Conservation (phyloP, 2,329 filamentous ascomycete genomes). For the Scortechinia acanthostroma region DNA sequence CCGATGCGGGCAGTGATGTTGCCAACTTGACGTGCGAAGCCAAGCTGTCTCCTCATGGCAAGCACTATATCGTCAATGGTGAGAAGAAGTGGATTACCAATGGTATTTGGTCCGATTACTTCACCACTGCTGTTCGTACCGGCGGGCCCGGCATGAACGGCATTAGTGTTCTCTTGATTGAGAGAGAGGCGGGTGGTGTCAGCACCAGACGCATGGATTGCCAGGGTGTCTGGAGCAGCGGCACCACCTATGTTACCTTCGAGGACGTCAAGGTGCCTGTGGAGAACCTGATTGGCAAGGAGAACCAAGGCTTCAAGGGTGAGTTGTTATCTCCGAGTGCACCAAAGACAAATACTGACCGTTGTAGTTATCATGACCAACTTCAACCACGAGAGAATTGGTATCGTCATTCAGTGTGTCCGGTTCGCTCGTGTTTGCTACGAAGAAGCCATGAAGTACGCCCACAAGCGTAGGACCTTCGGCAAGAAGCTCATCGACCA, state of each 20-base stretch:
- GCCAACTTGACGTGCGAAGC: slow-evolving; percentile 8
- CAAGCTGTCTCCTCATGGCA: slow-evolving; percentile 14
- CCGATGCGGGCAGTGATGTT: slow-evolving; percentile 10
- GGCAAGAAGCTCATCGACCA: slow-evolving; percentile 43
- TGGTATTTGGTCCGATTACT: slow-evolving; percentile 50
- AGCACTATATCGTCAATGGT: slow-evolving; percentile 50
- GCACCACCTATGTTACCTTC: slow-evolving; percentile 45
- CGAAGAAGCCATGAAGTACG: slow-evolving; percentile 38
- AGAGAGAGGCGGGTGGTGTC: slow-evolving; percentile 35
- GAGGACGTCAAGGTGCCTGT: slow-evolving; percentile 42
- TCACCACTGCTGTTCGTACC: slow-evolving; percentile 54
- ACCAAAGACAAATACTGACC: not conserved
- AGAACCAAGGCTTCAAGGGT: slow-evolving; percentile 39
- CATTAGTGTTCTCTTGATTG: slow-evolving; percentile 47
- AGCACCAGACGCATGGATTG: slow-evolving; percentile 46
- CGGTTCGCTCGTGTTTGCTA: slow-evolving; percentile 45
- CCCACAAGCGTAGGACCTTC: slow-evolving; percentile 41
- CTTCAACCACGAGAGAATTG: slow-evolving; percentile 49
- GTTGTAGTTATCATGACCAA: slow-evolving; percentile 19
- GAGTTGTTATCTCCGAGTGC: not conserved
- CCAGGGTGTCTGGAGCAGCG: slow-evolving; percentile 58
- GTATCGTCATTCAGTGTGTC: slow-evolving; percentile 43
- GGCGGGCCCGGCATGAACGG: slow-evolving; percentile 40
- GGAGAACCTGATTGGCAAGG: slow-evolving; percentile 39
- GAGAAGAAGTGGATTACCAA: slow-evolving; percentile 64